Evolutionary conservation across 805 yeast genomes (phyloP), one percentile per base, ranked within the genome.

Genomic region (Kuraishia ogatae): DNA sequence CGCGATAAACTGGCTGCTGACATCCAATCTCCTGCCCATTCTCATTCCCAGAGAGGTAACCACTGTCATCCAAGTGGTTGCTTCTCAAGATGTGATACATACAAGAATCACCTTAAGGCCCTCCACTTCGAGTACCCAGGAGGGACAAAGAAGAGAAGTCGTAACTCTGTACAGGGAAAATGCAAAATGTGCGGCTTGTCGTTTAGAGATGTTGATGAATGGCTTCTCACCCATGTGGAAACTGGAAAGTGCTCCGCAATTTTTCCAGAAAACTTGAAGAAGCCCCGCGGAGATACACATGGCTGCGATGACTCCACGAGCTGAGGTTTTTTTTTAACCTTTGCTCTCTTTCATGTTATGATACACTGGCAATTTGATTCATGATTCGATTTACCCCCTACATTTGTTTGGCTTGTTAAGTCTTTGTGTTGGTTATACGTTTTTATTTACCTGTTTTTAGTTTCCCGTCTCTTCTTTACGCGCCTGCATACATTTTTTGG

Each of bases 61-160:
- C 20, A 48, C 46, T 90, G 97, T 66, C 97, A 91, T 66, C 80
- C 81, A 54, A 82, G 89, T 7, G 97, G 97, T 4, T 84, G 87
- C 29, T 91, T 91, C 63, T 83, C 91, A 13, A 77, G 97, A 53
- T 87, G 97, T 66, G 97, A 91, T 66, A 91, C 97, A 3, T 91
- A 82, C 71, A 91, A 91, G 65, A 91, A 91, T 70, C 97, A 91
- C 70, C 74, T 91, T 58, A 89, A 88, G 67, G 96, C 97, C 1
- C 78, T 91, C 58, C 97, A 91, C 66, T 91, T 91, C 67, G 86
- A 82, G 60, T 91, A 91, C 68, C 97, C 97, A 4, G 79, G 79
- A 47, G 96, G 96, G 6, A 90, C 96, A 2, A 82, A 84, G 65
- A 89, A 90, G 69, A 83, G 81, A 58, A 87, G 89, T 62, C 78